A percentile compares a stretch with the other conserved stretches of the same genome.
Conservation (phyloP, 2,329 filamentous ascomycete species). For the Colletotrichum sp. region DNA sequence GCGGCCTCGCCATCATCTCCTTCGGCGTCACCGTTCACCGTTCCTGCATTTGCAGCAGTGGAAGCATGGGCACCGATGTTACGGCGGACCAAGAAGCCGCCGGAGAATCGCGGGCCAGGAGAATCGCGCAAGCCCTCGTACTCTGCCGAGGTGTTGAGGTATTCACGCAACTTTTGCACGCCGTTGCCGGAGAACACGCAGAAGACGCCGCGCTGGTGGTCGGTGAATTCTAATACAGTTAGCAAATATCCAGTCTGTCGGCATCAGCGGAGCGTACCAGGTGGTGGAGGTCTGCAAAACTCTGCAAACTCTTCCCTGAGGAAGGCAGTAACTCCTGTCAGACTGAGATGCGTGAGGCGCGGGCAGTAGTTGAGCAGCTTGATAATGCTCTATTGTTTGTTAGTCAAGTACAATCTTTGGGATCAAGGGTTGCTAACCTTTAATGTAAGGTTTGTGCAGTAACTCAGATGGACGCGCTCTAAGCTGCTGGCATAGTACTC, state of each 20-base stretch:
- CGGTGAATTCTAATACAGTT: slow-evolving; percentile 78
- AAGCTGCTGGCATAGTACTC: slow-evolving; percentile 70
- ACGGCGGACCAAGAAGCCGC: not conserved
- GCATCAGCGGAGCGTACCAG: slow-evolving; percentile 52
- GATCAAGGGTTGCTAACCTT: slow-evolving; percentile 61
- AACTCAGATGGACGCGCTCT: slow-evolving; percentile 94
- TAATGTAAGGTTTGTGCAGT: slow-evolving; percentile 85
- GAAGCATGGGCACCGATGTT: not conserved
- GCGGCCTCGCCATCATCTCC: slow-evolving; percentile 44
- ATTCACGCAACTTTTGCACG: slow-evolving; percentile 77
- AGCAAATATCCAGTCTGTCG: slow-evolving; percentile 21
- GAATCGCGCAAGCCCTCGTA: slow-evolving; percentile 51
- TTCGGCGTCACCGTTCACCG: slow-evolving; percentile 33
- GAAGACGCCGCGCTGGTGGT: slow-evolving; percentile 93
- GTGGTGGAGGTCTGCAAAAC: slow-evolving; percentile 86
- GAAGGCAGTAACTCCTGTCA: slow-evolving; percentile 94
- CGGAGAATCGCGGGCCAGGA: slow-evolving; percentile 20
- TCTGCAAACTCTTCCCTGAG: slow-evolving; percentile 81
- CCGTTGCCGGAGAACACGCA: slow-evolving; percentile 95
- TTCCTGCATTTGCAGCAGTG: slow-evolving; percentile 23
- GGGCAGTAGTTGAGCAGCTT: slow-evolving; percentile 88
- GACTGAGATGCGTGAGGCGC: slow-evolving; percentile 88
- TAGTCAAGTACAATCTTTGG: not conserved
- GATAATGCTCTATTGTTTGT: slow-evolving; percentile 76
- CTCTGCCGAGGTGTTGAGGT: slow-evolving; percentile 67